Conservation (phyloP, 768 basidiomycete genomes). For the Russula brevipes region DNA sequence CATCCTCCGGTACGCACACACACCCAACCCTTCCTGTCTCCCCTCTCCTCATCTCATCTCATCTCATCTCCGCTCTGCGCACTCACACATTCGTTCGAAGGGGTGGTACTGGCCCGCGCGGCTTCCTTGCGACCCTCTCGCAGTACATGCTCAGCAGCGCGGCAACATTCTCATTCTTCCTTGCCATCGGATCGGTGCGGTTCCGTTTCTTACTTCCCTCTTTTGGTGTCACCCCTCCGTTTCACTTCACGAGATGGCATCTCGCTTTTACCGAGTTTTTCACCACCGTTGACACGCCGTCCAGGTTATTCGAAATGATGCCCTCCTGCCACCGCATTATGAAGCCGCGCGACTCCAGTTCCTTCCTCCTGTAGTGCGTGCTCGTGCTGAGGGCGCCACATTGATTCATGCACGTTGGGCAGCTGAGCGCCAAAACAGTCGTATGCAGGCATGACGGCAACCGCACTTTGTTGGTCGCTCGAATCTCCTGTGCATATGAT, state of each 20-base stretch:
- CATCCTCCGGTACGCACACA: slow-evolving; percentile 66
- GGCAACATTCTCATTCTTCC: slow-evolving; percentile 96
- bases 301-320: slow-evolving; percentile 88
- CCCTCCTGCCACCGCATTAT: slow-evolving; percentile 50
- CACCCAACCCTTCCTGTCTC: neutral
- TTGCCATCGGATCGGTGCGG: slow-evolving; percentile 85
- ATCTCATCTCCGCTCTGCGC: neutral
- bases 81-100: slow-evolving; percentile 37
- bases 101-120: slow-evolving; percentile 86
- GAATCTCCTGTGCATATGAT: slow-evolving; percentile 10
- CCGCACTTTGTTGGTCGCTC: slow-evolving; percentile 2
- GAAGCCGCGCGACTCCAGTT: slow-evolving; percentile 61
- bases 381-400: slow-evolving; percentile 62
- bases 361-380: slow-evolving; percentile 50
- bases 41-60: neutral
- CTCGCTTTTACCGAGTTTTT: neutral
- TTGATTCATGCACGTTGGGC: slow-evolving; percentile 75
- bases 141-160: slow-evolving; percentile 99
- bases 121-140: slow-evolving; percentile 84
- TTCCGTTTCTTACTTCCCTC: slow-evolving; percentile 3
- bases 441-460: slow-evolving; percentile 8
- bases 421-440: slow-evolving; percentile 41
- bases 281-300: neutral
- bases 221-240: neutral
- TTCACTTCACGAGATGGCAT: neutral